Base-by-base conservation (phyloP, 169 alveolate genomes). In the Plasmodium gonderi region DNA sequence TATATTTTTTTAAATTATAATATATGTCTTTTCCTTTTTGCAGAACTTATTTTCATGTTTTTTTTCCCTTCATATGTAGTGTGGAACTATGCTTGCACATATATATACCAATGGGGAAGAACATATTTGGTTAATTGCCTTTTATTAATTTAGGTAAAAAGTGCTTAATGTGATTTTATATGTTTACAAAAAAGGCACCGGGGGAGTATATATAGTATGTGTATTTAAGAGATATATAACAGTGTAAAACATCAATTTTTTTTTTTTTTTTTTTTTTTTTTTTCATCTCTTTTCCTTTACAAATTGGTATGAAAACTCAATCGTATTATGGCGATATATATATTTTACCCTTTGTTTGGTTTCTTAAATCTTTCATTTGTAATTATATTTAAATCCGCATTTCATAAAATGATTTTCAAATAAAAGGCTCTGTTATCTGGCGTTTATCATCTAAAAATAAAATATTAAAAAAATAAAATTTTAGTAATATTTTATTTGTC, bases 371-470 rank as follows among this genome's bases (percentile, higher is more conserved):
- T n/a, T n/a, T n/a, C n/a, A 6, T 7, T 45, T 45, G 11, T 45
- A 45, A 7, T 6, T 45, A 45, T 45, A 45, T 60, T 60, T 60
- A 36, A 29, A 60, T 29, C 72, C 26, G 31, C 9, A 14, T 60
- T 60, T 17, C 26, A 60, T 60, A 60, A 36, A 29, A 60, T 60
- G 72, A 20, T 60, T 60, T 60, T 60, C 2, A 60, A 23, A 38
- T 42, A 45, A 72, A 85, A 85, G 79, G 92, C 92, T 85, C 92
- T 75, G 92, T 33, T 85, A 85, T 85, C 92, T 85, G 42, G 79
- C 92, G 92, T 85, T 85, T 85, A 38, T 85, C 92, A 85, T 85
- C 92, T 51, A 5, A 49, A 72, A 74, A 72, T 47, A 83, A 83
- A 83, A 83, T 72, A 83, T 72, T 85, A 51, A 85, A 20, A 49